Conservation (phyloP, 208 protist species). For the Leishmania amazonensis region DNA sequence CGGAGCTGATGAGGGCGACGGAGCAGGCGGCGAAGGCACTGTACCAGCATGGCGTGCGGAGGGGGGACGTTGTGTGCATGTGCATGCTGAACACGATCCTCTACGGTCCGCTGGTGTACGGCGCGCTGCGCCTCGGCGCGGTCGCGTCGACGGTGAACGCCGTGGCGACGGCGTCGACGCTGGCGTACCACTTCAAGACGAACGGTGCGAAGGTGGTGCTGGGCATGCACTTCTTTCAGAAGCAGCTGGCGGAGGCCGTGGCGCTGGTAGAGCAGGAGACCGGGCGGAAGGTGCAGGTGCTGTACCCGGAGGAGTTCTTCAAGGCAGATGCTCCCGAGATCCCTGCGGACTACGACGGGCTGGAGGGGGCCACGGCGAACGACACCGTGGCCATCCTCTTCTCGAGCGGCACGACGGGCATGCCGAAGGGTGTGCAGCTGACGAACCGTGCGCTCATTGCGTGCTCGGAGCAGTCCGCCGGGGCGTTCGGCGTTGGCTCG, state of each 20-base stretch:
- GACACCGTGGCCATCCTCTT: slow-evolving; percentile 53
- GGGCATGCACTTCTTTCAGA: slow-evolving; percentile 39
- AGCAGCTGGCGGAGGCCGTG: slow-evolving; percentile 33
- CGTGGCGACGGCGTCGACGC: slow-evolving; percentile 27
- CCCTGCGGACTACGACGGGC: slow-evolving; percentile 35
- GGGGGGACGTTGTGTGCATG: slow-evolving; percentile 43
- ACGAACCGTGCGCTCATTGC: slow-evolving; percentile 31
- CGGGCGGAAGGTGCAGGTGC: slow-evolving; percentile 26
- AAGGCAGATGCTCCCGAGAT: slow-evolving; percentile 25
- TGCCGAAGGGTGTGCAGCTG: slow-evolving; percentile 69
- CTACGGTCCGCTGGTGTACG: slow-evolving; percentile 45
- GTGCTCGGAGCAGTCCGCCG: slow-evolving; percentile 34
- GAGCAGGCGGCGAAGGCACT: slow-evolving; percentile 35
- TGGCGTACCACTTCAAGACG: slow-evolving; percentile 39
- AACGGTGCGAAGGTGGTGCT: slow-evolving; percentile 38
- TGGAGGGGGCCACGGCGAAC: slow-evolving; percentile 20
- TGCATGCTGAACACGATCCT: slow-evolving; percentile 37
- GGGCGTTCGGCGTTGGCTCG: not conserved
- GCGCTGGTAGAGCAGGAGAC: slow-evolving; percentile 38
- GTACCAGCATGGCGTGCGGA: slow-evolving; percentile 47
- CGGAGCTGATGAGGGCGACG: slow-evolving; percentile 31
- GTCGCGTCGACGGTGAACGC: slow-evolving; percentile 42
- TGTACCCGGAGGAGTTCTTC: slow-evolving; percentile 39
- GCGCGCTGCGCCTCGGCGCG: slow-evolving; percentile 36
- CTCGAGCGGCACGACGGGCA: slow-evolving; percentile 43